These are phyloP conservation scores for Dactylellina parvicollis DNA, from an alignment of 2,329 filamentous ascomycete species.

Conservation along the genomic window DNA sequence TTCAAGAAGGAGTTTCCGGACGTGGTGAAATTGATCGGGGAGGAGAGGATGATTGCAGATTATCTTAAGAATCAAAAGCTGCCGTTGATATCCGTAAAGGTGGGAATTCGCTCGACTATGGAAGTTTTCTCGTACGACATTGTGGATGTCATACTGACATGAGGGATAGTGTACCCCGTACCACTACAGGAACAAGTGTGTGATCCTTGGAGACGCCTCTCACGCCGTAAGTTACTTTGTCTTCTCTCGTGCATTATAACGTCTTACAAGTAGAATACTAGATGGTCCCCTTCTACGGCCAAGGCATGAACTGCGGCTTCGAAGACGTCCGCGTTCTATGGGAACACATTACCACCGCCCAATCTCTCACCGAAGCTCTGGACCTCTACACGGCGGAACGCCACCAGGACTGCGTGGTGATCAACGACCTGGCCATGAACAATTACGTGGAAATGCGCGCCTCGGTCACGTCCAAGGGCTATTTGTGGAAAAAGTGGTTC, in stretches of 20 bases:
- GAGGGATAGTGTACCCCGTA: constrained; percentile 75
- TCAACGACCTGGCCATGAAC: constrained; percentile 88
- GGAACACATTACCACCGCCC: constrained; percentile 63
- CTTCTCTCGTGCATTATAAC: not conserved
- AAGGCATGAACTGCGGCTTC: constrained; percentile 96
- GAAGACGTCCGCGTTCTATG: constrained; percentile 94
- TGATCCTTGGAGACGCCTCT: constrained; percentile 91
- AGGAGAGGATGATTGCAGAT: constrained; percentile 74
- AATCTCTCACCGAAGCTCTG: constrained; percentile 66
- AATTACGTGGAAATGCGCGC: constrained; percentile 96
- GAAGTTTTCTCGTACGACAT: not conserved
- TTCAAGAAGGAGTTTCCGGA: constrained; percentile 89
- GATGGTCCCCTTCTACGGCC: constrained; percentile 98
- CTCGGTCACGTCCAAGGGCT: constrained; percentile 79
- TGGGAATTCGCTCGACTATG: not conserved
- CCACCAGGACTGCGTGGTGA: constrained; percentile 81
- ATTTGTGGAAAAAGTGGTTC: constrained; percentile 81
- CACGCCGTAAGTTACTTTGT: constrained; percentile 69
- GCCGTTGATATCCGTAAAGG: constrained; percentile 89
- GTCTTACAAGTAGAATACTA: constrained; percentile 10
- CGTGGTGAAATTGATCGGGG: constrained; percentile 76
- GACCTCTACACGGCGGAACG: constrained; percentile 78
- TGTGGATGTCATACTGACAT: not conserved
- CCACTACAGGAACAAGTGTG: constrained; percentile 78
- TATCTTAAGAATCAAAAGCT: constrained; percentile 87